Conservation (phyloP, 2,329 filamentous ascomycete genomes). For the Colletotrichum lupini region DNA sequence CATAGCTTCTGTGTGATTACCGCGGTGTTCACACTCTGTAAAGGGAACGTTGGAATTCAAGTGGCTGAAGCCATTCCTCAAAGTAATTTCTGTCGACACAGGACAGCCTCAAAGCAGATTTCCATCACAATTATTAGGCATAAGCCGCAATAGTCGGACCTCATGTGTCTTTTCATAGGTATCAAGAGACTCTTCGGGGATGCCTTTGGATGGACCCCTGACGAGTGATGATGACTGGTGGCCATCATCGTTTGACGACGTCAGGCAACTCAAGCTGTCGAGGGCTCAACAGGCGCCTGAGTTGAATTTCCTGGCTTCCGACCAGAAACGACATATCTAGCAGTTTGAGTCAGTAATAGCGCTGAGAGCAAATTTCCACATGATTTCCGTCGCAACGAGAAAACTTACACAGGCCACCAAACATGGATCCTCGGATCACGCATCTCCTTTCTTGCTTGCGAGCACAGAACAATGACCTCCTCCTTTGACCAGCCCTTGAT, state of each 20-base stretch:
- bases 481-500: constrained; percentile 48
- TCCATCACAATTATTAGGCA: neutral
- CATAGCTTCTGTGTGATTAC: neutral
- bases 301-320: neutral
- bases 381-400: neutral
- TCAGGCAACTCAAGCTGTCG: neutral
- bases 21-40: neutral
- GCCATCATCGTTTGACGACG: neutral
- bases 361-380: neutral
- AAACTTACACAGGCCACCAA: constrained; percentile 39
- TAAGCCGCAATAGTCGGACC: neutral
- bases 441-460: constrained; percentile 40
- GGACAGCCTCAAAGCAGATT: neutral
- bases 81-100: neutral
- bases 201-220: neutral
- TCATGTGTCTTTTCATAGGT: neutral
- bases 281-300: neutral
- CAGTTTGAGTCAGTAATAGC: neutral
- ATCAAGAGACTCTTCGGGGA: neutral
- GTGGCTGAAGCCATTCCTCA: neutral
- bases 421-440: constrained; percentile 41
- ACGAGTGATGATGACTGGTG: neutral
- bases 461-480: constrained; percentile 42
- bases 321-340: constrained; percentile 20
- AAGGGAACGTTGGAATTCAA: neutral